Conservation (phyloP, 1,284 basidiomycete species). For the Sphagnurus paluster region DNA sequence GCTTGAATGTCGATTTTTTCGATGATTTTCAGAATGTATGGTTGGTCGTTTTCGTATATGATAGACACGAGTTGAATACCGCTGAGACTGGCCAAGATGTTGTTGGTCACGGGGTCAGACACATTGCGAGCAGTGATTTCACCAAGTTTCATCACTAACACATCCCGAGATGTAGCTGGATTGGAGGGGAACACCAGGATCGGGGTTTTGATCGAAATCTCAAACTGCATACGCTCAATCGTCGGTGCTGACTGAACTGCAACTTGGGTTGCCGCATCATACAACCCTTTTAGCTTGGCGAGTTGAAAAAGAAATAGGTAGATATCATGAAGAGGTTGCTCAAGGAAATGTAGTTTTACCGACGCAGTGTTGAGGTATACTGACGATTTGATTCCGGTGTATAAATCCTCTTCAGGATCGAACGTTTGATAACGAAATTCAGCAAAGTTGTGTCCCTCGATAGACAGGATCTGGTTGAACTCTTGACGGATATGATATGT, state of each 20-base stretch:
- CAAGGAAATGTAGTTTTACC: constrained; percentile 87
- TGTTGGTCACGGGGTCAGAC: constrained; percentile 64
- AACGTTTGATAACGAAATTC: constrained; percentile 96
- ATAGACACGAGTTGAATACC: constrained; percentile 87
- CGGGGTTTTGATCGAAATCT: constrained; percentile 89
- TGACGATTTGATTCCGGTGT: constrained; percentile 86
- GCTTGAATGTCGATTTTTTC: constrained; percentile 87
- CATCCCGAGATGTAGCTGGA: constrained; percentile 63
- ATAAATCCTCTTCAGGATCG: constrained; percentile 68
- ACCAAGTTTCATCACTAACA: constrained; percentile 83
- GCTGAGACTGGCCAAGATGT: constrained; percentile 76
- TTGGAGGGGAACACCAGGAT: constrained; percentile 89
- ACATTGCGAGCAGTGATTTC: constrained; percentile 86
- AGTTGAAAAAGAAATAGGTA: constrained; percentile 87
- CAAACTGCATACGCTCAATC: constrained; percentile 90
- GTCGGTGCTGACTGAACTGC: constrained; percentile 91
- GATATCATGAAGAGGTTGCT: constrained; percentile 85
- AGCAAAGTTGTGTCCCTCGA: constrained; percentile 94
- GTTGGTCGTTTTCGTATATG: constrained; percentile 49
- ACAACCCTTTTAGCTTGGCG: constrained; percentile 89
- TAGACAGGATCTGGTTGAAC: constrained; percentile 90
- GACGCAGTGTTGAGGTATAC: constrained; percentile 89
- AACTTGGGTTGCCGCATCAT: constrained; percentile 92
- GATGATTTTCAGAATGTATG: constrained; percentile 79
- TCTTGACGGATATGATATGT: constrained; percentile 55